These are phyloP conservation scores for Boletellus sp. DNA, from an alignment of 1,284 basidiomycete species.

Conservation along the genomic window DNA sequence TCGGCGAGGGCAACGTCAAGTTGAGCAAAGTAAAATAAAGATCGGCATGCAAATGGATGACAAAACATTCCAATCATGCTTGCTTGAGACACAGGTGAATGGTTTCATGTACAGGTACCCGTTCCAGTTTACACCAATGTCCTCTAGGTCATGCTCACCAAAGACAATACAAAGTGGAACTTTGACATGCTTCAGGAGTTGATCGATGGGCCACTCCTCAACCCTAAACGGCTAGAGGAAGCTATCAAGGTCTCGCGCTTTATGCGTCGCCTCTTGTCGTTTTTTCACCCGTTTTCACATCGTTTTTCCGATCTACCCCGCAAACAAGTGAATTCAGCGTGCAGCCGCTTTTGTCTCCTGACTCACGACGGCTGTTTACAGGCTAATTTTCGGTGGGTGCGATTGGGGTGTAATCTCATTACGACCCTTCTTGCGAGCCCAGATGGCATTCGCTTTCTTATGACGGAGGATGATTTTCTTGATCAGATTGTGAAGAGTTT, in stretches of 20 bases:
- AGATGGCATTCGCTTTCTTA: conserved; percentile 83
- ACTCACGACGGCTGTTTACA: conserved; percentile 29
- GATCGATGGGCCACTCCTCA: conserved; percentile 88
- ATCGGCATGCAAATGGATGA: conserved; percentile 93
- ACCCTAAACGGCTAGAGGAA: conserved; percentile 93
- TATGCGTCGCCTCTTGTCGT: conserved; percentile 82
- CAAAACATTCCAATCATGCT: conserved; percentile 76
- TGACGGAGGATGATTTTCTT: conserved; percentile 82
- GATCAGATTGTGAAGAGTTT: conserved; percentile 85
- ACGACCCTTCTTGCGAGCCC: conserved; percentile 79
- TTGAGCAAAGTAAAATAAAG: conserved; percentile 87
- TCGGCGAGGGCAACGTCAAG: conserved; percentile 83
- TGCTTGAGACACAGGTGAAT: conserved; percentile 80
- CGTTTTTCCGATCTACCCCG: conserved; percentile 83
- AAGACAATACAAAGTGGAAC: conserved; percentile 93
- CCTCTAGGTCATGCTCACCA: conserved; percentile 75
- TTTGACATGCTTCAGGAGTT: conserved; percentile 86
- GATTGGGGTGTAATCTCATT: conserved; percentile 77
- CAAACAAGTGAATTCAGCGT: conserved; percentile 51
- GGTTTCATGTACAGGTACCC: background rate
- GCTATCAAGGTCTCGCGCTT: conserved; percentile 89
- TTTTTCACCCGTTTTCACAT: conserved; percentile 86
- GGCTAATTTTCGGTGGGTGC: conserved; percentile 81
- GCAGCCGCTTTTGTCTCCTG: background rate
- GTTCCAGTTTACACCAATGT: conserved; percentile 10